Evolutionary conservation across 106 monocot species (phyloP).

Genomic region (Dioscorea alata): DNA sequence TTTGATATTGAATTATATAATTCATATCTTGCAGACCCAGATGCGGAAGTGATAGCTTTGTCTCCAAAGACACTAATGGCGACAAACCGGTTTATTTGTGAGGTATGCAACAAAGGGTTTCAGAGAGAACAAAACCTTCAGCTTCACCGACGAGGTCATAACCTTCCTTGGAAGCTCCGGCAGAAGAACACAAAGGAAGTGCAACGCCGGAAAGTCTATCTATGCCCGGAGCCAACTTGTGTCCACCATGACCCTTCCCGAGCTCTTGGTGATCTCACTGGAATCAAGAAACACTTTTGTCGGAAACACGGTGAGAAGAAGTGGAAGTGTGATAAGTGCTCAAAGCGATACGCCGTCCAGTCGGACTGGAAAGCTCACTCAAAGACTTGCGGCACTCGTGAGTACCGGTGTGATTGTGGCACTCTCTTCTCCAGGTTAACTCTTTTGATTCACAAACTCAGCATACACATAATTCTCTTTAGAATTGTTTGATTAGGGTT

Average conservation of each 20-base stretch:
- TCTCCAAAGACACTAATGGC: slow-evolving; percentile 15
- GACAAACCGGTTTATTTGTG: slow-evolving; percentile 16
- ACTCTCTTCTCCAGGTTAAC: slow-evolving; percentile 64
- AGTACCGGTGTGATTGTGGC: slow-evolving; percentile 87
- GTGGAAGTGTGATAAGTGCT: slow-evolving; percentile 45
- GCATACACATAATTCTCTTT: not conserved
- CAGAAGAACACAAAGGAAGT: slow-evolving; percentile 13
- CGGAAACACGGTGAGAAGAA: slow-evolving; percentile 45
- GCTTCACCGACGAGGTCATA: slow-evolving; percentile 10
- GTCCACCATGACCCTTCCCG: slow-evolving; percentile 43
- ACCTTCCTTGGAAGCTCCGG: slow-evolving; percentile 17
- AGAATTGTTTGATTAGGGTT: slow-evolving; percentile 15
- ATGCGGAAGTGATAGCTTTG: slow-evolving; percentile 14
- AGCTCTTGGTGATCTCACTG: slow-evolving; percentile 44
- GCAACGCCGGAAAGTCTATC: slow-evolving; percentile 21
- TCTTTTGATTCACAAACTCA: too few relatives aligned
- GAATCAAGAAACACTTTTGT: slow-evolving; percentile 45
- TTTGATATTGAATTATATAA: too few relatives aligned
- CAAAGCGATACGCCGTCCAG: slow-evolving; percentile 68
- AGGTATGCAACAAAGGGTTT: slow-evolving; percentile 14
- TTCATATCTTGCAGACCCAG: slow-evolving; percentile 5
- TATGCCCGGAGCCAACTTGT: slow-evolving; percentile 41
- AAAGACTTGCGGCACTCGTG: slow-evolving; percentile 80
- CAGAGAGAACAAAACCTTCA: slow-evolving; percentile 10
- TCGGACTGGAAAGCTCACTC: slow-evolving; percentile 84